Evolutionary conservation across 129 eudicot species (phyloP), one percentile per base, ranked within the genome.

Genomic region (Arctium minus): DNA sequence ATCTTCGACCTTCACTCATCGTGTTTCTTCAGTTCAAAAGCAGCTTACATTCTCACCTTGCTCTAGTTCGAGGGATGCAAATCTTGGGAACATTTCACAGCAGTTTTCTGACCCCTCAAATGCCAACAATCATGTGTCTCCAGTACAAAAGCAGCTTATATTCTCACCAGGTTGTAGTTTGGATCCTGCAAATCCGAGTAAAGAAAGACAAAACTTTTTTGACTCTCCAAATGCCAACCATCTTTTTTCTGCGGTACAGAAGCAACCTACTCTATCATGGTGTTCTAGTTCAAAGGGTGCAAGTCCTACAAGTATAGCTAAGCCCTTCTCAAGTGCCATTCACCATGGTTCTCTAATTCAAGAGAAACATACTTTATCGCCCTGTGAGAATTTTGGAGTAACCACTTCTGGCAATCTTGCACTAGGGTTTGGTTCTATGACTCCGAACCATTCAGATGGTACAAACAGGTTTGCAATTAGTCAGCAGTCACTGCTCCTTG

Each of bases 401-500:
- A 29, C 73, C 64, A 56, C 29, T 77, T 2, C 4, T 37, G 30
- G 73, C 7, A 56, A 56, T 36, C 17, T 72, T 60, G 72, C 27
- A 36, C n/a, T 1, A 3, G 64, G 64, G 13, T 27, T 6, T 78
- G 30, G 42, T 79, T 68, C 75, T 39, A 30, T 67, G 30, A 42
- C 67, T n/a, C 39, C 42, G 36, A n/a, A 53, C 68, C 56, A 13
- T 48, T 74, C 79, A 17, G 31, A 27, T 6, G 70, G 29, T 72
- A 72, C 72, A 77, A 83, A 17, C 42, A 80, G 17, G 72, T 12
- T 32, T 33, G 69, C 73, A 53, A 73, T 77, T 29, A 84, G 86
- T 79, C 83, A 81, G 4, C 90, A 86, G 71, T 76, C 78, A 42
- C 74, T 53, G 70, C 74, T 90, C 75, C 89, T 92, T 33, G 68